These are phyloP conservation scores for Metschnikowia rubicola DNA, from an alignment of 805 yeast species.

Conservation along the genomic window DNA sequence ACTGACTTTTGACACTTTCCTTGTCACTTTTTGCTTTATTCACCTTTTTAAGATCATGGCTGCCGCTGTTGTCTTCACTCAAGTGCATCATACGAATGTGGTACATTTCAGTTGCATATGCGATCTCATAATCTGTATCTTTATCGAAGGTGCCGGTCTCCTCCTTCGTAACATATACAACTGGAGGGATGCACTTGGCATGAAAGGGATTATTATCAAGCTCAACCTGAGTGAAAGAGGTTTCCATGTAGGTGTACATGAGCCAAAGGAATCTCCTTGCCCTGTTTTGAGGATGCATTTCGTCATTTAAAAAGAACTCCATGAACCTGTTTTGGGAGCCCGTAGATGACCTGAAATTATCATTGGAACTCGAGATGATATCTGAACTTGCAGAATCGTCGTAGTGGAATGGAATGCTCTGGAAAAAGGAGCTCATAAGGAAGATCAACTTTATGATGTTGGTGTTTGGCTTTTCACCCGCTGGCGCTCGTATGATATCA, in stretches of 20 bases:
- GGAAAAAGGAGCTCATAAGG: slow-evolving; percentile 62
- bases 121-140: slow-evolving; percentile 48
- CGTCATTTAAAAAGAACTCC: slow-evolving; percentile 67
- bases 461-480: slow-evolving; percentile 49
- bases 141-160: slow-evolving; percentile 34
- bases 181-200: slow-evolving; percentile 34
- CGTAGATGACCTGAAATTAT: slow-evolving; percentile 7
- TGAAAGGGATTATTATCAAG: slow-evolving; percentile 59
- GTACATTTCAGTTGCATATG: slow-evolving; percentile 48
- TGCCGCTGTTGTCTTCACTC: slow-evolving; percentile 35
- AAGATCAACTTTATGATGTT: slow-evolving; percentile 66
- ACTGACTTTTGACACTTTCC: slow-evolving; percentile 11
- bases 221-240: slow-evolving; percentile 53
- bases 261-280: slow-evolving; percentile 81
- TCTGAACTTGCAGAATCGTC: slow-evolving; percentile 12
- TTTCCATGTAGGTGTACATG: slow-evolving; percentile 74
- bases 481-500: slow-evolving; percentile 41
- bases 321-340: slow-evolving; percentile 46
- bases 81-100: slow-evolving; percentile 38
- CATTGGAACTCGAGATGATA: slow-evolving; percentile 6
- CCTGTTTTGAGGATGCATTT: slow-evolving; percentile 60
- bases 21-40: slow-evolving; percentile 28
- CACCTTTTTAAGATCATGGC: slow-evolving; percentile 30
- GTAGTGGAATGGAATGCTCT: slow-evolving; percentile 43
- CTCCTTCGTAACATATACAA: slow-evolving; percentile 27